Evolutionary conservation across 2,329 filamentous ascomycete species (phyloP).

Genomic region (Cercospora sesami): DNA sequence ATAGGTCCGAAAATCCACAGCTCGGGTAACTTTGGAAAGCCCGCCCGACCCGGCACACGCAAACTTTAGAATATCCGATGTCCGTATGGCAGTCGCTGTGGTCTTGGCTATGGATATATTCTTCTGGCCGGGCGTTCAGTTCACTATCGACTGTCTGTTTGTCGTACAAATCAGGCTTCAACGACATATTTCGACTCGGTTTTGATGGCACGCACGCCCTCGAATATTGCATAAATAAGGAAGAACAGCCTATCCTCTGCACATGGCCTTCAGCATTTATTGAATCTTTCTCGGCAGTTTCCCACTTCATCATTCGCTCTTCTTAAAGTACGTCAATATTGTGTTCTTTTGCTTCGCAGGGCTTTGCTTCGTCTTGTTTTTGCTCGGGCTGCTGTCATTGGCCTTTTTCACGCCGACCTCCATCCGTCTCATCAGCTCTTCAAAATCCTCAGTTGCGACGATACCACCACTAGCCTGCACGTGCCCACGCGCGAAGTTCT

Average conservation of each 20-base stretch:
- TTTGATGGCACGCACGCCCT: too few relatives aligned
- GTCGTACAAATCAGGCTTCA: too few relatives aligned
- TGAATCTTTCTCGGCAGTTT: too few relatives aligned
- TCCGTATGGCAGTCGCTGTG: background rate
- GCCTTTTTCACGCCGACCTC: conserved; percentile 57
- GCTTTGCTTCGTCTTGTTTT: conserved; percentile 19
- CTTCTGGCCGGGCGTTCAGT: too few relatives aligned
- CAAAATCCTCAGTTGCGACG: conserved; percentile 61
- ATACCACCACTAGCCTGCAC: conserved; percentile 68
- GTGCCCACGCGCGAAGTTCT: conserved; percentile 66
- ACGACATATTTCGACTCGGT: too few relatives aligned
- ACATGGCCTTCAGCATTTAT: too few relatives aligned
- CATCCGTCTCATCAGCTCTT: conserved; percentile 62
- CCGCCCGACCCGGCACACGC: background rate
- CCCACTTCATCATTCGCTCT: background rate
- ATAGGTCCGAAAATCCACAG: background rate
- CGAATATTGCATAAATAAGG: too few relatives aligned
- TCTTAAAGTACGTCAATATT: conserved; percentile 23
- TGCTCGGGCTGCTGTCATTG: conserved; percentile 39
- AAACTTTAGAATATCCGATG: background rate
- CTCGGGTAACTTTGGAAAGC: background rate
- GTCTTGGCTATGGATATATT: background rate
- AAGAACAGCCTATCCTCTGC: too few relatives aligned
- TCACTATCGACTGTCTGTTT: too few relatives aligned
- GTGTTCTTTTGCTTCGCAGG: conserved; percentile 26